These are phyloP conservation scores for Mycotypha africana DNA, from an alignment of 371 early-diverging fungal genomes.

Conservation along the genomic window DNA sequence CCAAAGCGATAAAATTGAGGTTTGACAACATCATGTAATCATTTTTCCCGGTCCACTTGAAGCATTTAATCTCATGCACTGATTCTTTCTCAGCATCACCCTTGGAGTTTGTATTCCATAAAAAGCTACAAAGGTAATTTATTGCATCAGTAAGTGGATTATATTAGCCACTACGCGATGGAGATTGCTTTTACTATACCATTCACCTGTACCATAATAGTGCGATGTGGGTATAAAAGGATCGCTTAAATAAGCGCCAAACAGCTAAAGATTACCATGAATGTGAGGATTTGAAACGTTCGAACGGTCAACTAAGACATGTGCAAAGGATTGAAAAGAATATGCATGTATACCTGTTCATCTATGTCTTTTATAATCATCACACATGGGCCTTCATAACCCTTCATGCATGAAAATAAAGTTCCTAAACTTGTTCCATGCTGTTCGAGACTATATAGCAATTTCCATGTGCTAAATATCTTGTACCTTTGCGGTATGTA, in stretches of 20 bases:
- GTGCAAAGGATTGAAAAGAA: not conserved
- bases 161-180: not conserved
- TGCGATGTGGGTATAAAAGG: slow-evolving; percentile 57
- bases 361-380: slow-evolving; percentile 67
- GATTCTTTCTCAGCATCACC: slow-evolving; percentile 19
- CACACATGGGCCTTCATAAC: slow-evolving; percentile 61
- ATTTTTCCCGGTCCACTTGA: slow-evolving; percentile 82
- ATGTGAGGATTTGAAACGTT: not conserved
- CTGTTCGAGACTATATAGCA: slow-evolving; percentile 86
- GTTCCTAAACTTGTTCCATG: slow-evolving; percentile 88
- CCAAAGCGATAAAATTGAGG: slow-evolving; percentile 80
- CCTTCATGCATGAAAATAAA: slow-evolving; percentile 58
- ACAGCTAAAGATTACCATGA: slow-evolving; percentile 56
- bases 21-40: slow-evolving; percentile 86
- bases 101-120: slow-evolving; percentile 26
- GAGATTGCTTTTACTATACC: slow-evolving; percentile 45
- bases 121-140: slow-evolving; percentile 19
- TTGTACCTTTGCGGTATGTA: slow-evolving; percentile 60
- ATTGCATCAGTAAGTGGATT: not conserved
- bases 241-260: slow-evolving; percentile 87
- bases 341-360: slow-evolving; percentile 32
- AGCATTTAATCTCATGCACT: slow-evolving; percentile 55
- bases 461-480: slow-evolving; percentile 64
- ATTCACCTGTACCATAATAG: slow-evolving; percentile 90
- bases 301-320: too few relatives aligned